Evolutionary conservation across 2,329 filamentous ascomycete genomes (phyloP).

Genomic region (Trichoderma atroviride): DNA sequence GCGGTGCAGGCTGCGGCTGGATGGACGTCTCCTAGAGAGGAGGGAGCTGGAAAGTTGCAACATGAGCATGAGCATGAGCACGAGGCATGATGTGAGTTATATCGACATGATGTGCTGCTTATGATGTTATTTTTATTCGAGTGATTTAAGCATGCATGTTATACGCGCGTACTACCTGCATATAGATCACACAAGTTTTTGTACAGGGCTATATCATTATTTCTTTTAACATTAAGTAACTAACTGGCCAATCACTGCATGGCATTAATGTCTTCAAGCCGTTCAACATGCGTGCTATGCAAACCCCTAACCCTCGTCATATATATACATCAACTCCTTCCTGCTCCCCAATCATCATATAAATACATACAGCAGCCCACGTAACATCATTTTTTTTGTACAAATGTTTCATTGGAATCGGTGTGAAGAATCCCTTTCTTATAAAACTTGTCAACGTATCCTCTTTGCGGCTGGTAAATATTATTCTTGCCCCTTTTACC

Average conservation of each 20-base stretch:
- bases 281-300: background rate
- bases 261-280: background rate
- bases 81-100: background rate
- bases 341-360: constrained; percentile 1
- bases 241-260: background rate
- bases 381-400: background rate
- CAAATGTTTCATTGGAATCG: background rate
- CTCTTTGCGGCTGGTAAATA: background rate
- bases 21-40: constrained; percentile 48
- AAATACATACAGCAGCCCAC: constrained; percentile 7
- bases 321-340: background rate
- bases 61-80: constrained; percentile 34
- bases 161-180: background rate
- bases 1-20: constrained; percentile 55
- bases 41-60: constrained; percentile 32
- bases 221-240: background rate
- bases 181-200: background rate
- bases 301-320: background rate
- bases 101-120: background rate
- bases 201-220: background rate
- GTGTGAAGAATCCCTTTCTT: background rate
- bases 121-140: background rate
- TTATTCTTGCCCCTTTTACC: background rate
- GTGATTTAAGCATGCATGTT: background rate
- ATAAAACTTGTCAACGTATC: background rate